These are phyloP conservation scores for Cutaneotrichosporon sp. DNA, from an alignment of 1,284 basidiomycete genomes.

Conservation along the genomic window DNA sequence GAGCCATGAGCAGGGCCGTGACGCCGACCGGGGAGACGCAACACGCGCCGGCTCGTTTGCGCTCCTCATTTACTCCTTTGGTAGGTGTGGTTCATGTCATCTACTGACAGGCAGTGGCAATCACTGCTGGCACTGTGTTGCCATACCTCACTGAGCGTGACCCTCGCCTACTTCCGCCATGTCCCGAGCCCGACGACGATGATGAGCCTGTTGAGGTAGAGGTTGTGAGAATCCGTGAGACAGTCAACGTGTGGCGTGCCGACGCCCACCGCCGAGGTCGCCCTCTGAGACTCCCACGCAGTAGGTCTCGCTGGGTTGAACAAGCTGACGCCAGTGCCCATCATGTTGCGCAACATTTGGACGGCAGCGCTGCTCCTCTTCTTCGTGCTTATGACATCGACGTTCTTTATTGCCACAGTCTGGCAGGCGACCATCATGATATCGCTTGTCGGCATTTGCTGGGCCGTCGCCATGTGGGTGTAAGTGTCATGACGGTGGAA, in stretches of 20 bases:
- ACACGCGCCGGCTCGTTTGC: slow-evolving; percentile 83
- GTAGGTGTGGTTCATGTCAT: background rate
- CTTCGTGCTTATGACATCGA: slow-evolving; percentile 67
- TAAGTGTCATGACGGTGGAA: slow-evolving; percentile 13
- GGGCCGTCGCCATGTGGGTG: slow-evolving; percentile 93
- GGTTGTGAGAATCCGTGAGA: slow-evolving; percentile 59
- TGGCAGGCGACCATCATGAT: slow-evolving; percentile 74
- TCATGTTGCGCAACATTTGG: slow-evolving; percentile 88
- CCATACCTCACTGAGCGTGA: slow-evolving; percentile 77
- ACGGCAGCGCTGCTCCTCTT: slow-evolving; percentile 76
- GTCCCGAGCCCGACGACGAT: slow-evolving; percentile 50
- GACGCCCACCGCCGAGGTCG: slow-evolving; percentile 68
- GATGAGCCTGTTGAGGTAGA: slow-evolving; percentile 56
- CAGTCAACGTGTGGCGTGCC: slow-evolving; percentile 72
- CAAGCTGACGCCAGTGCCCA: slow-evolving; percentile 55
- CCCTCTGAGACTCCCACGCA: slow-evolving; percentile 67
- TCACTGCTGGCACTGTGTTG: slow-evolving; percentile 71
- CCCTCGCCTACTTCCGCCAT: slow-evolving; percentile 57
- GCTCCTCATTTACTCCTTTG: slow-evolving; percentile 79
- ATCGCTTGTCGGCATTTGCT: slow-evolving; percentile 79
- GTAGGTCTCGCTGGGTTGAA: slow-evolving; percentile 20
- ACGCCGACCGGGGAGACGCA: slow-evolving; percentile 72
- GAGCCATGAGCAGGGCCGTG: slow-evolving; percentile 65
- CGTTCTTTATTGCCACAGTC: slow-evolving; percentile 75
- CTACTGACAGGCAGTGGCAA: slow-evolving; percentile 50